These are phyloP conservation scores for Glaciozyma antarctica DNA, from an alignment of 768 basidiomycete genomes.

Conservation along the genomic window DNA sequence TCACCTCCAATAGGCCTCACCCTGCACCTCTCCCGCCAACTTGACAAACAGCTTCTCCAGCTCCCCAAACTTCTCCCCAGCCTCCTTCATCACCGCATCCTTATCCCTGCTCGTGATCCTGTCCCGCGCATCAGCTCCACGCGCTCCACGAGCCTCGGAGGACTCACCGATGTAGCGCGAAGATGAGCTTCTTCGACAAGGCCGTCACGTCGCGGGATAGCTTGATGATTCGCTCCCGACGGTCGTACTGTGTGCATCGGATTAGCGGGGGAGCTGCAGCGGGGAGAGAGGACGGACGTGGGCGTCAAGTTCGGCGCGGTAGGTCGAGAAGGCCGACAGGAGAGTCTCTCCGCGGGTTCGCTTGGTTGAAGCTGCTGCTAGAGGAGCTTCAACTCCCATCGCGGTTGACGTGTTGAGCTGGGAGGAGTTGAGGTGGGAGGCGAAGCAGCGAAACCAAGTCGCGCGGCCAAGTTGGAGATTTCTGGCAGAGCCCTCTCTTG, in stretches of 20 bases:
- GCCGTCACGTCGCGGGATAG: conserved; percentile 75
- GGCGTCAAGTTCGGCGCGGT: too few species aligned
- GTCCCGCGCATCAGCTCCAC: not conserved
- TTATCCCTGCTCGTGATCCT: conserved; percentile 15
- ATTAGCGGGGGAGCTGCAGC: too few species aligned
- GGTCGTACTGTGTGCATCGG: not conserved
- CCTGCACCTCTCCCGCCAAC: conserved; percentile 55
- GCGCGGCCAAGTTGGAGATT: too few species aligned
- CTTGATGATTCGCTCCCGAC: conserved; percentile 81
- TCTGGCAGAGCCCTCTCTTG: too few species aligned
- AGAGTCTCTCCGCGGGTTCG: too few species aligned
- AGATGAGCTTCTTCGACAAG: conserved; percentile 86
- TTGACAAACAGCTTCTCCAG: conserved; percentile 56
- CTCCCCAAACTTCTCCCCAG: conserved; percentile 53
- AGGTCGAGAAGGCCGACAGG: too few species aligned
- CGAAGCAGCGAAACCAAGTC: too few species aligned
- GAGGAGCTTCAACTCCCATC: too few species aligned
- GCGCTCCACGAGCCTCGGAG: not conserved
- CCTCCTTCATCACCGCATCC: conserved; percentile 36
- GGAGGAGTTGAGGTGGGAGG: too few species aligned
- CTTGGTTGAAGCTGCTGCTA: too few species aligned
- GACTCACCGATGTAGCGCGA: conserved; percentile 64
- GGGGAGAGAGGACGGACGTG: too few species aligned
- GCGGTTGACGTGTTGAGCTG: too few species aligned
- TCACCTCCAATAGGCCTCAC: conserved; percentile 67